Evolutionary conservation across 129 eudicot genomes (phyloP).

Genomic region (Flaveria trinervia): DNA sequence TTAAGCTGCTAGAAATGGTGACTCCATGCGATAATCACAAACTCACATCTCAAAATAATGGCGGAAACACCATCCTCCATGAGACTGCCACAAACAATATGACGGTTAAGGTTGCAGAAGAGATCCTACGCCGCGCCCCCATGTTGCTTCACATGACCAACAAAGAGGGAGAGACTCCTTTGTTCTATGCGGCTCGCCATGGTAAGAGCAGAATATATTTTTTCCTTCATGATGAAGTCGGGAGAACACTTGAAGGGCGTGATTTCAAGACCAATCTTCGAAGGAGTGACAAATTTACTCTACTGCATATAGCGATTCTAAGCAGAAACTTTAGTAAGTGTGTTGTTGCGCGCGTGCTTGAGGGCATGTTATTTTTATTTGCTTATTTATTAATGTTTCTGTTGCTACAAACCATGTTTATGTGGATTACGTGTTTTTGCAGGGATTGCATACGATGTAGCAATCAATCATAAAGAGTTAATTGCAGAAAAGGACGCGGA

Average conservation of each 20-base stretch:
- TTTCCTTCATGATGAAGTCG: slow-evolving; percentile 32
- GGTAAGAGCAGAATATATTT: slow-evolving; percentile 24
- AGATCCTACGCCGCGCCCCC: slow-evolving; percentile 24
- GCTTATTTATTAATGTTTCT: neutral
- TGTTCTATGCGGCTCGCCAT: slow-evolving; percentile 45
- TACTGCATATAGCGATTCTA: slow-evolving; percentile 41
- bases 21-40: neutral
- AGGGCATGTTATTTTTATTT: neutral
- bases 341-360: neutral
- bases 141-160: slow-evolving; percentile 31
- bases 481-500: slow-evolving; percentile 21
- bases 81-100: slow-evolving; percentile 21
- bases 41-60: slow-evolving; percentile 13
- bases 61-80: slow-evolving; percentile 42
- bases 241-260: neutral
- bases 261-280: slow-evolving; percentile 10
- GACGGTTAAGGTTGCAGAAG: slow-evolving; percentile 21
- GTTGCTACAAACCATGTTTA: neutral
- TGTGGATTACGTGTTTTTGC: neutral
- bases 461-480: slow-evolving; percentile 17
- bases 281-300: slow-evolving; percentile 23
- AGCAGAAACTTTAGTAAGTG: slow-evolving; percentile 37
- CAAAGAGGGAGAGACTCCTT: slow-evolving; percentile 34
- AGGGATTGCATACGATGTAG: slow-evolving; percentile 39
- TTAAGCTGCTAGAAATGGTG: slow-evolving; percentile 25